phyloP scores from a whole-genome alignment of 1,284 basidiomycete species.

The Hymenochaete sp. region DNA sequence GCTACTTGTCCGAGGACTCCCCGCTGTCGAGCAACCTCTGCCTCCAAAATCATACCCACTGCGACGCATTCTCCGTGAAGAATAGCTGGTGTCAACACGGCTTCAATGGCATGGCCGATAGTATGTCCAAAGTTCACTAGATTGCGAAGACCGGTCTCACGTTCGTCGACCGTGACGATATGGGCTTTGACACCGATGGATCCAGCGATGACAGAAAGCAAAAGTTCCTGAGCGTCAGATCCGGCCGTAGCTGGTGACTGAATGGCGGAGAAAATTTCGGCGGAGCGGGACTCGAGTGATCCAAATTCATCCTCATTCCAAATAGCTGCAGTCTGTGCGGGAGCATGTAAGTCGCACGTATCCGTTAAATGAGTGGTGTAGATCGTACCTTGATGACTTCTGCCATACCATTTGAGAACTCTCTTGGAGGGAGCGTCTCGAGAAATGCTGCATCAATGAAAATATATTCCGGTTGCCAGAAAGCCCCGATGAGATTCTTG shows the following conservation, averaged over 20 bases:
- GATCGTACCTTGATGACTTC: constrained; percentile 86
- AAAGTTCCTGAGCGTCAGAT: constrained; percentile 66
- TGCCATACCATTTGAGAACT: constrained; percentile 98
- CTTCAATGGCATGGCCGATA: constrained; percentile 94
- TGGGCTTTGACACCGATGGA: constrained; percentile 90
- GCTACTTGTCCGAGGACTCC: constrained; percentile 83
- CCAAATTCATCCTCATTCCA: constrained; percentile 87
- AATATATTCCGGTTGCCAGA: constrained; percentile 96
- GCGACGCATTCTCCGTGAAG: constrained; percentile 92
- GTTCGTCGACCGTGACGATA: constrained; percentile 92
- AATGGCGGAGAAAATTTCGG: constrained; percentile 79
- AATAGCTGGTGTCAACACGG: constrained; percentile 82
- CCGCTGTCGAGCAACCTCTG: constrained; percentile 81
- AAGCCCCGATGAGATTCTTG: constrained; percentile 97
- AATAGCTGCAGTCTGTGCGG: constrained; percentile 81
- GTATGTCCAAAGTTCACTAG: constrained; percentile 97
- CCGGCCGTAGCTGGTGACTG: constrained; percentile 56
- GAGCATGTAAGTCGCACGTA: constrained; percentile 5
- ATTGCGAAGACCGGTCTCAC: constrained; percentile 90
- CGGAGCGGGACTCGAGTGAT: constrained; percentile 74
- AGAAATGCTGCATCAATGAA: constrained; percentile 98
- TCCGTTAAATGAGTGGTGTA: constrained; percentile 5
- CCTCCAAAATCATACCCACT: constrained; percentile 91
- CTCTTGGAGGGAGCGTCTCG: constrained; percentile 84
- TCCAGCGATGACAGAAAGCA: constrained; percentile 75